These are phyloP conservation scores for Pestalotiopsis sp. DNA, from an alignment of 2,329 filamentous ascomycete species.

Conservation along the genomic window DNA sequence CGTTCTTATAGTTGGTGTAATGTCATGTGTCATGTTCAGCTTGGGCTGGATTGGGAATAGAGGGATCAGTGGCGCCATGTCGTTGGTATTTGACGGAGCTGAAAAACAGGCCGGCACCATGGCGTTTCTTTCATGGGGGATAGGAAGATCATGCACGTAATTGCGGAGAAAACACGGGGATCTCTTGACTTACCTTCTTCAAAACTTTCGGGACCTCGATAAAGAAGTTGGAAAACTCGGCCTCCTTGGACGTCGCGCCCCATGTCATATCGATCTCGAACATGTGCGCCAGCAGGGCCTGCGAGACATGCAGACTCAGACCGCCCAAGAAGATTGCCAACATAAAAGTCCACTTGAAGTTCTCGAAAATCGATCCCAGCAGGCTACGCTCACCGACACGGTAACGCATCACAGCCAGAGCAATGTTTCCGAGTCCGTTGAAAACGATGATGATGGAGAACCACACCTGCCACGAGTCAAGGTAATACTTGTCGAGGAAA, in stretches of 20 bases:
- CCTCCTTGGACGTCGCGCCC: slow-evolving; percentile 83
- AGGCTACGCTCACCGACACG: slow-evolving; percentile 65
- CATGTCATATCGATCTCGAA: slow-evolving; percentile 84
- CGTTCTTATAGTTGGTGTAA: neutral
- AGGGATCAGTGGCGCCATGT: neutral
- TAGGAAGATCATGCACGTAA: neutral
- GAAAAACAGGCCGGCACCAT: slow-evolving; percentile 22
- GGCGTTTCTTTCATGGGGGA: neutral
- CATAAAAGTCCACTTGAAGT: slow-evolving; percentile 73
- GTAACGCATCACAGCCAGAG: slow-evolving; percentile 72
- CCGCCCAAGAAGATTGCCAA: slow-evolving; percentile 82
- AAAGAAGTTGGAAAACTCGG: slow-evolving; percentile 80
- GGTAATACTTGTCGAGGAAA: slow-evolving; percentile 65
- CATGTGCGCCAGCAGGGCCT: slow-evolving; percentile 79
- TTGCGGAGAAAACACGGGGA: slow-evolving; percentile 17
- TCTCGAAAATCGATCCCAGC: slow-evolving; percentile 56
- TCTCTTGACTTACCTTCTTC: slow-evolving; percentile 63
- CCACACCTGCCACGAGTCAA: slow-evolving; percentile 74
- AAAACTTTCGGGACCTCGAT: slow-evolving; percentile 79
- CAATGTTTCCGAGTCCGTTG: slow-evolving; percentile 71
- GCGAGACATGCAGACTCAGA: slow-evolving; percentile 76
- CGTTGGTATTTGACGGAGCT: slow-evolving; percentile 4
- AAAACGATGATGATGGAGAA: slow-evolving; percentile 80
- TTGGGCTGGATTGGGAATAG: slow-evolving; percentile 4
- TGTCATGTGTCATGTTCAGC: neutral